phyloP scores from a whole-genome alignment of 441 rosid species.

The Eruca vesicaria region DNA sequence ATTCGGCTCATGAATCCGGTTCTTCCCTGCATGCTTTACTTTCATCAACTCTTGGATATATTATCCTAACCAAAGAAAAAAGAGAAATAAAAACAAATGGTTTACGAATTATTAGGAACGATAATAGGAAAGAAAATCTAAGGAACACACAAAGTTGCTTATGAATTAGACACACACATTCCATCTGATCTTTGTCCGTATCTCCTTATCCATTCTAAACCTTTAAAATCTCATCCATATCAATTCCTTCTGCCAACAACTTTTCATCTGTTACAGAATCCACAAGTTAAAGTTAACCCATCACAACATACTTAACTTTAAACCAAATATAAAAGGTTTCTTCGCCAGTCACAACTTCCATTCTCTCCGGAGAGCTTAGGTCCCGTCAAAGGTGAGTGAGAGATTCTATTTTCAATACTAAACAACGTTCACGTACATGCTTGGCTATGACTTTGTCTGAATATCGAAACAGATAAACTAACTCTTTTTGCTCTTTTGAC shows the following conservation, averaged over 20 bases:
- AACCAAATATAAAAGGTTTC: conserved; percentile 18
- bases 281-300: conserved; percentile 1
- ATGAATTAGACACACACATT: conserved; percentile 38
- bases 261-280: conserved; percentile 1
- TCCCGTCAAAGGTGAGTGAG: conserved; percentile 11
- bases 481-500: conserved; percentile 9
- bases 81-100: conserved; percentile 2
- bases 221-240: conserved; percentile 56
- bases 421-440: background rate
- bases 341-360: background rate
- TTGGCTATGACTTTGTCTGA: background rate
- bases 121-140: conserved; percentile 31
- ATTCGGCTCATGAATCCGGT: background rate
- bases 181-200: conserved; percentile 33
- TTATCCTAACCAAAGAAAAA: background rate
- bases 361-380: conserved; percentile 16
- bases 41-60: background rate
- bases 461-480: background rate
- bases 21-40: background rate
- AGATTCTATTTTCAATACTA: background rate
- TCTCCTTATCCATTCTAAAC: conserved; percentile 44
- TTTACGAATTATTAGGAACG: conserved; percentile 23
- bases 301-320: conserved; percentile 18
- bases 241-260: conserved; percentile 14
- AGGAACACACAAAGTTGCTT: conserved; percentile 24